A percentile compares a stretch with the other conserved stretches of the same genome.
These are phyloP conservation scores for Penicillium ochrochloron DNA, from an alignment of 495 filamentous ascomycete species.

Conservation along the genomic window DNA sequence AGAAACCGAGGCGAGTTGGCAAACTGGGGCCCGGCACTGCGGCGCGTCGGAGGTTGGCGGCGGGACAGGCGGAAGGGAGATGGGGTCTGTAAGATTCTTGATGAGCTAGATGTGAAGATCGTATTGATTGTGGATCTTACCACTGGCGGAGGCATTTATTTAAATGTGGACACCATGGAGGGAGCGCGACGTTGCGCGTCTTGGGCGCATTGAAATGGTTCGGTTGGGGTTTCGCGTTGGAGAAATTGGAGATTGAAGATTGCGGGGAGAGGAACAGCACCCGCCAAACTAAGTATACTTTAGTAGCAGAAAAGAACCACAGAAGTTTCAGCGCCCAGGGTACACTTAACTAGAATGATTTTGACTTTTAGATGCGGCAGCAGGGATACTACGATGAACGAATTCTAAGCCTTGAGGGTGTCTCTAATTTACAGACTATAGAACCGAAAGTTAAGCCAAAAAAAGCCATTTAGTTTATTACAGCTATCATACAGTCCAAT, in stretches of 20 bases:
- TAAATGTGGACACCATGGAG: not conserved
- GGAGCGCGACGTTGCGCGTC: not conserved
- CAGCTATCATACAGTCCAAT: too few relatives aligned
- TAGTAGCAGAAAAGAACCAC: not conserved
- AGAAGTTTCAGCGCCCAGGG: too few relatives aligned
- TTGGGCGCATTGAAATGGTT: conserved; percentile 2
- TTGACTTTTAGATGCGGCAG: too few relatives aligned
- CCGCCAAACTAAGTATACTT: not conserved
- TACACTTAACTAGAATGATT: too few relatives aligned
- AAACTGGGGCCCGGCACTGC: conserved; percentile 42
- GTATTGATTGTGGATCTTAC: not conserved
- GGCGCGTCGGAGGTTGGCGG: conserved; percentile 35
- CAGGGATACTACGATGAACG: too few relatives aligned
- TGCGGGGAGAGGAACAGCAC: not conserved
- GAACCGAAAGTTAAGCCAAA: too few relatives aligned
- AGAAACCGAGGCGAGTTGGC: conserved; percentile 49
- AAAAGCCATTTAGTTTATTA: too few relatives aligned
- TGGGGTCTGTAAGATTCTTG: conserved; percentile 26
- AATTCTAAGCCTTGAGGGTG: too few relatives aligned
- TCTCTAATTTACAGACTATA: too few relatives aligned
- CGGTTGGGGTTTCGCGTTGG: not conserved
- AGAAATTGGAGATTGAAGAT: conserved; percentile 3
- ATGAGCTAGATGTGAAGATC: not conserved
- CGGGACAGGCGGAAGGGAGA: conserved; percentile 41
- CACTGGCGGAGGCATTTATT: conserved; percentile 11